Evolutionary conservation across 305 asterid species (phyloP), one percentile per base, ranked within the genome.

Genomic region (Petunia hybrid): DNA sequence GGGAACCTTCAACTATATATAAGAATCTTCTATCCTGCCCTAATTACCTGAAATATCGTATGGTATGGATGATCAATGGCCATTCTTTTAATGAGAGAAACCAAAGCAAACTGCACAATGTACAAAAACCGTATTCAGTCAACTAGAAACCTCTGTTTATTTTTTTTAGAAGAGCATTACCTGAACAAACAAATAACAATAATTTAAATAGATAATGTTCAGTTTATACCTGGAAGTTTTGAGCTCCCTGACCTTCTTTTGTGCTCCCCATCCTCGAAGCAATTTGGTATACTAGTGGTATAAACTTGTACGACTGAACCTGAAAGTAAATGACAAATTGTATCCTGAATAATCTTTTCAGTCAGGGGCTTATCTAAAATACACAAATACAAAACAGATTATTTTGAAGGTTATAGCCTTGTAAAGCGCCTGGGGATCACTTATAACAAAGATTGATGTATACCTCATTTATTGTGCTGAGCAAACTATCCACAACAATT

Each of bases 51-150:
- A 86, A 92, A 96, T 82, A 92, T 90, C 65, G 99, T 89, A 88
- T 96, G 99, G 87, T 95, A 94, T 40, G 99, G 99, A 90, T 95
- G 99, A 80, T 94, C 99, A 79, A 89, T 85, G 76, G 99, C 89
- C 95, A 95, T 92, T 88, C 88, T 94, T 94, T 92, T 94, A 88
- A 95, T 87, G 80, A 96, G 97, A 81, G 97, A 92, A 85, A 91
- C 91, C 93, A 96, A 89, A 70, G 97, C 98, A 87, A 85, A 90
- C 99, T 96, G 93, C 90, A 88, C 60, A 79, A 80, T 78, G 16
- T 45, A 43, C 64, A 77, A 62, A 83, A 80, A 78, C 80, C 68
- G 73, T 70, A 85, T 80, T 75, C 76, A 76, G 55, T 65, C 55
- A 69, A 63, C 62, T 76, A 59, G 62, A 65, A 9, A 45, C 31